Evolutionary conservation across 2,329 filamentous ascomycete species (phyloP), one percentile per base, ranked within the genome.

Genomic region (Myriosclerotinia curreyana): DNA sequence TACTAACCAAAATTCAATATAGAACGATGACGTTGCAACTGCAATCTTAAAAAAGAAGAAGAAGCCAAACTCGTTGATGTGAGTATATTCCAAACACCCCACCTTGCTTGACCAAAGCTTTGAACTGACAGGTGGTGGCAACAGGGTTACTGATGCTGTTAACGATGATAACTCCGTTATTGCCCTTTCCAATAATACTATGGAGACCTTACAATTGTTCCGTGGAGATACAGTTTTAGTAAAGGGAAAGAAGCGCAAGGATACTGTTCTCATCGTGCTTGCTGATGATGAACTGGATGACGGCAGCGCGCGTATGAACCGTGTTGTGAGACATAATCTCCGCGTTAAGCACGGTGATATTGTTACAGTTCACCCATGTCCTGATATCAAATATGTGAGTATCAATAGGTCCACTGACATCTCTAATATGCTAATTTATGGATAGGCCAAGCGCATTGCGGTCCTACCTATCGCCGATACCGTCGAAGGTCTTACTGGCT

Each of bases 151-250:
- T 75, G 96, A 99, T 86, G 93, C 95, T 78, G 86, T 91, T 75
- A 99, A 96, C 81, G 95, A 99, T 89, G 95, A 99, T 82, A 99
- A 99, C 87, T 98, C 95, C 69, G 96, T 98, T 79, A 97, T 99
- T 76, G 92, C 92, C 71, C 87, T 99, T 66, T 97, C 95, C 66
- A 96, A 97, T 83, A 93, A 95, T 79, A 98, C 95, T 72, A 99
- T 99, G 95, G 95, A 99, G 80, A 88, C 89, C 67, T 89, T 99
- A 70, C 92, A 97, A 82, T 89, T 99, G 68, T 99, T 99, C 89
- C 91, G 96, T 76, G 95, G 95, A 71, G 95, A 99, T 77, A 99
- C 95, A 70, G 96, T 99, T 62, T 84, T 98, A 66, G 94, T 99
- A 64, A 96, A 96, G 81, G 95, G 95, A 79, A 99, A 99, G 88